phyloP scores from a whole-genome alignment of 805 yeast genomes.

The Kluyveromyces aestuarii region DNA sequence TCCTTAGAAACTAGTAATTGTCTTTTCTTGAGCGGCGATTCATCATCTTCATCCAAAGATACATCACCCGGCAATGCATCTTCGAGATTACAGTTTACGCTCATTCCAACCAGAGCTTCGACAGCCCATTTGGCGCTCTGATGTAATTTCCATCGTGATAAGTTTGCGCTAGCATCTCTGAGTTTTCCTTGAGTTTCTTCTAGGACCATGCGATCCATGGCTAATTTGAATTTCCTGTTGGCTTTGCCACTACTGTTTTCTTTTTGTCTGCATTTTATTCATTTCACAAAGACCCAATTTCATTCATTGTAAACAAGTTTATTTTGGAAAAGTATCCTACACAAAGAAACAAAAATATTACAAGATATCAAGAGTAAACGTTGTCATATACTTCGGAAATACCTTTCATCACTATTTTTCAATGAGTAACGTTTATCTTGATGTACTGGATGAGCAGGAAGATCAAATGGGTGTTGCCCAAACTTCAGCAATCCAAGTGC shows the following conservation, averaged over 20 bases:
- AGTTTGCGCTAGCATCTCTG: constrained; percentile 33
- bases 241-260: background rate
- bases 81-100: constrained; percentile 2
- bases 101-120: constrained; percentile 66
- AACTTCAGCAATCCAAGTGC: background rate
- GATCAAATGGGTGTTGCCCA: constrained; percentile 1
- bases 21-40: constrained; percentile 15
- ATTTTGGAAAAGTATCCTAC: background rate
- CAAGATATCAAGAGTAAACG: background rate
- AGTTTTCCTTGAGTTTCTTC: constrained; percentile 20
- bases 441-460: constrained; percentile 1
- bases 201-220: constrained; percentile 4
- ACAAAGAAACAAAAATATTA: background rate
- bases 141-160: constrained; percentile 50
- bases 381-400: no score
- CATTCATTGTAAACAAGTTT: background rate
- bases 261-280: background rate
- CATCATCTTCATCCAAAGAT: constrained; percentile 15
- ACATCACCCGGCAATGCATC: constrained; percentile 2
- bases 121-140: constrained; percentile 78
- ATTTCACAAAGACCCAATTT: background rate
- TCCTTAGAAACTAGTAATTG: background rate
- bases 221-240: no score
- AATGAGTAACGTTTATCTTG: constrained; percentile 2
- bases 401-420: background rate